These are phyloP conservation scores for Aspergillus sclerotialis DNA, from an alignment of 2,329 filamentous ascomycete genomes.

Conservation along the genomic window DNA sequence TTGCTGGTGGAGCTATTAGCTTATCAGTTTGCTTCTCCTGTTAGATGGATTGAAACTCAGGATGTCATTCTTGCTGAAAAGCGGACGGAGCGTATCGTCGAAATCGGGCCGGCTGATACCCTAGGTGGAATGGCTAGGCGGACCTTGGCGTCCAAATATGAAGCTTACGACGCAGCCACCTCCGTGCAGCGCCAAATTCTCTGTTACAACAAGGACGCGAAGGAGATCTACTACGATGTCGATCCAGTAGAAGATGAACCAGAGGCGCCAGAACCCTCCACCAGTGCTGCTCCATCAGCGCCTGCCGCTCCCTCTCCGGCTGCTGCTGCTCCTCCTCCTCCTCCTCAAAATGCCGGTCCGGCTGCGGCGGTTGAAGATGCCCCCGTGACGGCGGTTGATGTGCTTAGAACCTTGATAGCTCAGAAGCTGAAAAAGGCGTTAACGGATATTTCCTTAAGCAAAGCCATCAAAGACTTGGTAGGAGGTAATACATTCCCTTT, in stretches of 20 bases:
- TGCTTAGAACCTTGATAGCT: slow-evolving; percentile 81
- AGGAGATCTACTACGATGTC: slow-evolving; percentile 99
- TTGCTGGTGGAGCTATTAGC: slow-evolving; percentile 96
- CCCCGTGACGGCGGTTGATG: slow-evolving; percentile 81
- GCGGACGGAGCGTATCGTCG: slow-evolving; percentile 92
- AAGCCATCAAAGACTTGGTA: slow-evolving; percentile 97
- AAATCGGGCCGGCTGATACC: slow-evolving; percentile 94
- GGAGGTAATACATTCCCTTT: slow-evolving; percentile 60
- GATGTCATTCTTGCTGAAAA: slow-evolving; percentile 98
- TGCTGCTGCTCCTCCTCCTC: slow-evolving; percentile 48
- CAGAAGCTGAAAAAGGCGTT: slow-evolving; percentile 97
- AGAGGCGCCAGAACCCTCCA: slow-evolving; percentile 42
- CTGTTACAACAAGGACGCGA: slow-evolving; percentile 98
- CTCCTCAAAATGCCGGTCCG: slow-evolving; percentile 67
- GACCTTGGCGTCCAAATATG: slow-evolving; percentile 93
- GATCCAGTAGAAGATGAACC: slow-evolving; percentile 90
- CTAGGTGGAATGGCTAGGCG: slow-evolving; percentile 96
- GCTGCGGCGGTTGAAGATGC: slow-evolving; percentile 79
- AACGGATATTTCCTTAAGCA: slow-evolving; percentile 80
- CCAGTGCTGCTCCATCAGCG: slow-evolving; percentile 31
- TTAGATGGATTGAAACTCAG: slow-evolving; percentile 99
- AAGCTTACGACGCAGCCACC: slow-evolving; percentile 95
- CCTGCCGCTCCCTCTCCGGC: slow-evolving; percentile 40
- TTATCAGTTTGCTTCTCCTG: slow-evolving; percentile 97
- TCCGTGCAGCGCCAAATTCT: slow-evolving; percentile 95